Evolutionary conservation across 306 rosid species (phyloP).

Genomic region (Begonia loranthoides): DNA sequence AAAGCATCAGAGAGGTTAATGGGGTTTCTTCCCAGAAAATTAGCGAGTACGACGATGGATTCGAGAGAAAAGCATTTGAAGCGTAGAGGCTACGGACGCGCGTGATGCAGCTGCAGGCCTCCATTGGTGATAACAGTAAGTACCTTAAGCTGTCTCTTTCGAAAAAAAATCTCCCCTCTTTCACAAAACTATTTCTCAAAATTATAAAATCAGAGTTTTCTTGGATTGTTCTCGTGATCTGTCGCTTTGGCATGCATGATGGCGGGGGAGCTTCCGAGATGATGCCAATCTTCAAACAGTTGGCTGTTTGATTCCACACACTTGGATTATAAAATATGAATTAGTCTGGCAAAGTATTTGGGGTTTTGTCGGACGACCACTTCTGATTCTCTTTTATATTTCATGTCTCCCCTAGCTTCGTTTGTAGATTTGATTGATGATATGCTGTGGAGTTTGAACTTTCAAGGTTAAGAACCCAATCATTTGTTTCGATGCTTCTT

Average conservation of each 20-base stretch:
- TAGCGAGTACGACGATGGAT: no score
- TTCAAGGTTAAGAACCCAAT: no score
- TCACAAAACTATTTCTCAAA: background rate
- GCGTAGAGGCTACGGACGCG: background rate
- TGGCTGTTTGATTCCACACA: background rate
- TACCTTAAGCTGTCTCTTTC: background rate
- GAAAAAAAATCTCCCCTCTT: background rate
- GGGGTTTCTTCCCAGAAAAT: no score
- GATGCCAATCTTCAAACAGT: background rate
- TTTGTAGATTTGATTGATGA: no score
- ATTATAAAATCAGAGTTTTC: background rate
- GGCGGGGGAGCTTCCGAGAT: background rate
- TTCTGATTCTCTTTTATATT: background rate
- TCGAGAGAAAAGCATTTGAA: background rate
- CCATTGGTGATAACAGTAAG: no score
- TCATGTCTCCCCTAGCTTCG: no score
- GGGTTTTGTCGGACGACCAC: background rate
- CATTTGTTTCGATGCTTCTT: no score
- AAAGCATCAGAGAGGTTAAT: no score
- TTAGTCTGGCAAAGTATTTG: background rate
- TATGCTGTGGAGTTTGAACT: no score
- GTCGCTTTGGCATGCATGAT: background rate
- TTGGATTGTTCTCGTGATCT: background rate
- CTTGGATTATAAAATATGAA: background rate
- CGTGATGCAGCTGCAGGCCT: no score